Percentiles rank a stretch among this genome's conserved stretches.
phyloP scores from a whole-genome alignment of 2,329 filamentous ascomycete species.

The Clonostachys rosea region DNA sequence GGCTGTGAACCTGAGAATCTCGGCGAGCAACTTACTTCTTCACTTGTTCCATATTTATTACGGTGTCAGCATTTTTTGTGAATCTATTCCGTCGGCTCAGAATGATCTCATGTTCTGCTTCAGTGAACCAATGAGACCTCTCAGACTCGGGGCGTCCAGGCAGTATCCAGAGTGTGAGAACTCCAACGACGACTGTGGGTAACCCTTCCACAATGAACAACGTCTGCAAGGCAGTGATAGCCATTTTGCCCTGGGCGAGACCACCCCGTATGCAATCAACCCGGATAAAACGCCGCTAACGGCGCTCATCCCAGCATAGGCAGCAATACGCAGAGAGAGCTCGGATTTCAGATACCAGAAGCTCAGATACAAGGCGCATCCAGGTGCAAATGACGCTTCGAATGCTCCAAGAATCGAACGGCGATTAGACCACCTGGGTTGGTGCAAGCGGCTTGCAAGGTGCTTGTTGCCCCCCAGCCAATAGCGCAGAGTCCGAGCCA shows the following conservation, averaged over 20 bases:
- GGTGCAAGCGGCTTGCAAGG: constrained; percentile 6
- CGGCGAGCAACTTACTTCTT: not conserved
- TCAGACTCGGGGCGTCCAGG: constrained; percentile 7
- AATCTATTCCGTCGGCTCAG: constrained; percentile 5
- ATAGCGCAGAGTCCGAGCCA: constrained; percentile 27
- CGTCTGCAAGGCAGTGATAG: constrained; percentile 6
- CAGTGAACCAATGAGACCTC: constrained; percentile 7
- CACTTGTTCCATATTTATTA: constrained; percentile 8
- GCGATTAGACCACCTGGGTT: constrained; percentile 14
- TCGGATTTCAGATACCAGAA: constrained; percentile 24
- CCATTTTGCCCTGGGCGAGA: constrained; percentile 4
- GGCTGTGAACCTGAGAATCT: not conserved
- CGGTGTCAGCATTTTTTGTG: constrained; percentile 7
- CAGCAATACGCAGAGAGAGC: constrained; percentile 7
- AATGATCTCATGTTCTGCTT: constrained; percentile 7
- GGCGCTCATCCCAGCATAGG: constrained; percentile 9
- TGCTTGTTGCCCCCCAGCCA: constrained; percentile 6
- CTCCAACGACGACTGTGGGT: constrained; percentile 3
- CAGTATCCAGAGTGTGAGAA: constrained; percentile 6
- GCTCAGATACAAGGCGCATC: constrained; percentile 17
- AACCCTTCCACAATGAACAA: constrained; percentile 8
- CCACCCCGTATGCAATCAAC: constrained; percentile 6
- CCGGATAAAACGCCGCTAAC: constrained; percentile 7
- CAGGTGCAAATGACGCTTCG: constrained; percentile 21
- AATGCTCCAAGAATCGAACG: constrained; percentile 21